phyloP scores from a whole-genome alignment of 495 filamentous ascomycete genomes.

The Penicillium bovifimosum region DNA sequence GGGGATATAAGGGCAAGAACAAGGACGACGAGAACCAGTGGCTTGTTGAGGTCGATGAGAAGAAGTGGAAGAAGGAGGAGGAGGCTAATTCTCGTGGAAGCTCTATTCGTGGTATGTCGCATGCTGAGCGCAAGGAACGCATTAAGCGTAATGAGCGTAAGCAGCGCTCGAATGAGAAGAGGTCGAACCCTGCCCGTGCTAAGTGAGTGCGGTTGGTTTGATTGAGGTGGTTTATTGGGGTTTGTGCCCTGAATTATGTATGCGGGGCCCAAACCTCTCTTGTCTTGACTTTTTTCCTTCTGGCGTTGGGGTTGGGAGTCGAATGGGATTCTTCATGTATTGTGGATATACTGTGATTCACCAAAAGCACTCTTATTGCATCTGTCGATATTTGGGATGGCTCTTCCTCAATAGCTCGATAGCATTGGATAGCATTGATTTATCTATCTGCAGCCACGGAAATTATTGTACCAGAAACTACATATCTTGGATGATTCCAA shows the following conservation, averaged over 20 bases:
- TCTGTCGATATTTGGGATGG: neutral
- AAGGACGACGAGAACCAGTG: constrained; percentile 72
- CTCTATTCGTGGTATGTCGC: constrained; percentile 54
- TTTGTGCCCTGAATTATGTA: constrained; percentile 1
- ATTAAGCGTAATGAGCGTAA: constrained; percentile 66
- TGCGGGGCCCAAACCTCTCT: neutral
- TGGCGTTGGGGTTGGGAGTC: constrained; percentile 30
- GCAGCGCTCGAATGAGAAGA: constrained; percentile 62
- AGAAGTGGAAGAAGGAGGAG: constrained; percentile 61
- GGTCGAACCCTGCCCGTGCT: constrained; percentile 25
- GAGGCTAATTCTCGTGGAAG: constrained; percentile 53
- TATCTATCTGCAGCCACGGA: neutral
- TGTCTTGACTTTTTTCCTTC: constrained; percentile 11
- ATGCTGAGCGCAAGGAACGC: constrained; percentile 57
- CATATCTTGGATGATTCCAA: constrained; percentile 12
- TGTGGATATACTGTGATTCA: constrained; percentile 8
- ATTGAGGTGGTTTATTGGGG: constrained; percentile 1
- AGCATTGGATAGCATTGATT: neutral
- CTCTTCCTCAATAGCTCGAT: constrained; percentile 11
- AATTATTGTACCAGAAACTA: constrained; percentile 1
- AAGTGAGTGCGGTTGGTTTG: constrained; percentile 29
- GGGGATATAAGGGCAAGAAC: constrained; percentile 92
- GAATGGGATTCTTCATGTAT: constrained; percentile 14
- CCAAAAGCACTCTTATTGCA: constrained; percentile 24
- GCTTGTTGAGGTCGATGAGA: constrained; percentile 85